Conservation (phyloP, 2,329 filamentous ascomycete species). For the Colletotrichum sp. region DNA sequence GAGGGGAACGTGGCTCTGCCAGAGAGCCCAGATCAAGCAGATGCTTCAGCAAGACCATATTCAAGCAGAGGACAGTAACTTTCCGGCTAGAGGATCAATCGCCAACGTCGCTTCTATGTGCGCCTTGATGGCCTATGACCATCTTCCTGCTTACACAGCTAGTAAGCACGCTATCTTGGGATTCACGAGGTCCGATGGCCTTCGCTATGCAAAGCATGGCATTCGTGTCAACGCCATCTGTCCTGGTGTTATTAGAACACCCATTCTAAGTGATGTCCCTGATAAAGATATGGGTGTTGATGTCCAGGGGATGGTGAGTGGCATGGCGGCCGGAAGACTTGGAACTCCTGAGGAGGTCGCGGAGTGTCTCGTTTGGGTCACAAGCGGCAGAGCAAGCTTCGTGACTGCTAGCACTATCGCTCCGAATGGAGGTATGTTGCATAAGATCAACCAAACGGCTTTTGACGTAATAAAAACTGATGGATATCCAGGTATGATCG, state of each 20-base stretch:
- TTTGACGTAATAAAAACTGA: background rate
- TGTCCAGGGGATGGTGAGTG: background rate
- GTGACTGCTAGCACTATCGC: background rate
- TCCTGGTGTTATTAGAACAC: background rate
- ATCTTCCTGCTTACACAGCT: background rate
- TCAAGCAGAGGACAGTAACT: background rate
- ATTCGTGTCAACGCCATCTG: background rate
- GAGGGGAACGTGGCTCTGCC: background rate
- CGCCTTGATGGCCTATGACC: background rate
- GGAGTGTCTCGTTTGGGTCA: background rate
- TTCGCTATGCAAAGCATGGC: background rate
- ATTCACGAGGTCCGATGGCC: background rate
- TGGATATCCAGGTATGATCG: background rate
- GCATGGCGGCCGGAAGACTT: background rate
- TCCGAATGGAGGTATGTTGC: background rate
- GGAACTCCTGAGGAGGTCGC: background rate
- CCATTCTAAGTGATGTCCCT: background rate
- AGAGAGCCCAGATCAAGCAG: background rate
- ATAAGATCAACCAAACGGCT: rapidly evolving
- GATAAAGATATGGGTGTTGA: background rate
- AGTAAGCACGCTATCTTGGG: background rate
- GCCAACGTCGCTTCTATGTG: background rate
- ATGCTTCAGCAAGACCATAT: background rate
- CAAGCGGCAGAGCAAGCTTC: background rate
- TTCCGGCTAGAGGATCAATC: background rate